These are phyloP conservation scores for Rhizophora apiculata DNA, from an alignment of 345 rosid species.

Conservation along the genomic window DNA sequence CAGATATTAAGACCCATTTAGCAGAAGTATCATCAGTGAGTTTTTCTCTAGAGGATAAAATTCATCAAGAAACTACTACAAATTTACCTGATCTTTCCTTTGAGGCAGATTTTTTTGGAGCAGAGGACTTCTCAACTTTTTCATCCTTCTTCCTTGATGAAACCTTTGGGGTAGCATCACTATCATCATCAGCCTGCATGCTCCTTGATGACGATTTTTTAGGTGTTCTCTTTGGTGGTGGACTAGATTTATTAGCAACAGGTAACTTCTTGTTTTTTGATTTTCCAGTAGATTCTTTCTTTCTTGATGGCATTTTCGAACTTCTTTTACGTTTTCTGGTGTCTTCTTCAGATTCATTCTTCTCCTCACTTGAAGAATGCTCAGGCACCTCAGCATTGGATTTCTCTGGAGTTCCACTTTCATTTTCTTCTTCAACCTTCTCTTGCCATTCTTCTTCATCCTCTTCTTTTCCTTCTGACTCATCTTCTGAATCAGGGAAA, in stretches of 20 bases:
- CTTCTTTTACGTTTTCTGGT: slow-evolving; percentile 47
- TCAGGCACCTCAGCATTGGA: slow-evolving; percentile 57
- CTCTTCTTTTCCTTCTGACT: slow-evolving; percentile 50
- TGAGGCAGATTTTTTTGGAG: slow-evolving; percentile 50
- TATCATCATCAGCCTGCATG: slow-evolving; percentile 48
- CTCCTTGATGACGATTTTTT: slow-evolving; percentile 47
- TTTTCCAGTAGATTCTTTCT: slow-evolving; percentile 55
- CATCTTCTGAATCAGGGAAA: slow-evolving; percentile 46
- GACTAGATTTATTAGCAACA: slow-evolving; percentile 35
- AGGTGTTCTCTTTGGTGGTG: slow-evolving; percentile 45
- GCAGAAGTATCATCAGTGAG: no score
- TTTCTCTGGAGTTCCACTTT: slow-evolving; percentile 56
- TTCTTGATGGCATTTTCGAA: slow-evolving; percentile 37
- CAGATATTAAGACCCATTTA: no score
- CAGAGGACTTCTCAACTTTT: slow-evolving; percentile 41
- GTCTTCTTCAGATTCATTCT: slow-evolving; percentile 57
- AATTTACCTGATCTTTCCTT: slow-evolving; percentile 64
- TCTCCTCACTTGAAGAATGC: slow-evolving; percentile 66
- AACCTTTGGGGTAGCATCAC: slow-evolving; percentile 54
- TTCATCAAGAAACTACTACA: no score
- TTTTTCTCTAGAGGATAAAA: no score
- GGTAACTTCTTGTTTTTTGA: slow-evolving; percentile 46
- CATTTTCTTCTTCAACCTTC: slow-evolving; percentile 40
- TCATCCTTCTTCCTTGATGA: slow-evolving; percentile 58
- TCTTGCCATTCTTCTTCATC: slow-evolving; percentile 42